Evolutionary conservation across 495 filamentous ascomycete species (phyloP), one percentile per base, ranked within the genome.

Genomic region (Talaromyces ruber): DNA sequence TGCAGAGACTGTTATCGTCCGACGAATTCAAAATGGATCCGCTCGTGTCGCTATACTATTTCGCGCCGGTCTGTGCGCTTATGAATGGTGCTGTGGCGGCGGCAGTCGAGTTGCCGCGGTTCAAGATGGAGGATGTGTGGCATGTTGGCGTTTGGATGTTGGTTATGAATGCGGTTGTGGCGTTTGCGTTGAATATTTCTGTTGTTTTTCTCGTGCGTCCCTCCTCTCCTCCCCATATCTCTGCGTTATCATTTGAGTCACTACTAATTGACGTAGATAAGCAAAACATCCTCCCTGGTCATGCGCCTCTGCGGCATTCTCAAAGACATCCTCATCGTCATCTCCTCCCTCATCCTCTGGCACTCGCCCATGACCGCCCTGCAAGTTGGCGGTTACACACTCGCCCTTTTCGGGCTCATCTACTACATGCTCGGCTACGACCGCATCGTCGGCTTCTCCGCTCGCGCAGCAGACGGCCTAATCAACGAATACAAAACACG

Each of bases 401-500:
- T 89, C 63, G 87, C 88, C 28, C 76, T 89, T 43, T 65, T 66
- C 12, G 87, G 86, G 3, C 73, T 90, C 52, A 65, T 88, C 56
- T 87, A 86, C 73, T 91, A 90, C 73, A 86, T 85, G 57, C 74
- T 89, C 34, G 85, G 86, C 3, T 66, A 60, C 43, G 59, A 60
- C 6, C 59, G 59, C 43, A 50, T 60, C 26, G 59, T 52, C 39
- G 43, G 59, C 18, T 60, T 50, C 14, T 45, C 59, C 26, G 37
- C 43, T 0, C 45, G 59, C 0, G 25, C 59, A 2, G 43, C 37
- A 9, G 59, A 45, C 7, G 59, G 59, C 5, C 68, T 73, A 37
- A 97, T 92, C 91, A 86, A 88, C 58, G 91, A 95, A 65, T 96
- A 94, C 67, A 91, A 92, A 59, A 82, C 81, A 4, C 51, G 51